Percentiles rank a stretch among this genome's conserved stretches.
phyloP scores from a whole-genome alignment of 257 asterid genomes.

The Ilex aquifolium region DNA sequence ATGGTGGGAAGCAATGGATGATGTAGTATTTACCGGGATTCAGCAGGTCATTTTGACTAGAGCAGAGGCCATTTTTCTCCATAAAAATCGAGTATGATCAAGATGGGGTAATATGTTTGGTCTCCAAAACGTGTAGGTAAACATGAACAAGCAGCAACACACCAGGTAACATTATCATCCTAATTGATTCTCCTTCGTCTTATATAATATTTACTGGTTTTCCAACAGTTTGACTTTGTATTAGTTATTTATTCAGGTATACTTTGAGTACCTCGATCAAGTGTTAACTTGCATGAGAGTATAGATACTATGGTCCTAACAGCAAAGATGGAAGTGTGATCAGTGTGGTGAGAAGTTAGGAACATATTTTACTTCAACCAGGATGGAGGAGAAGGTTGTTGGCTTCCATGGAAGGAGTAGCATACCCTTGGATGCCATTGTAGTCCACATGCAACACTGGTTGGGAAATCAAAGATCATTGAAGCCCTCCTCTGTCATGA shows the following conservation, averaged over 20 bases:
- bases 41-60: constrained; percentile 51
- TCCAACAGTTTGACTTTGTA: too few relatives aligned
- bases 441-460: constrained; percentile 94
- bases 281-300: constrained; percentile 56
- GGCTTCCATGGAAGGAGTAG: constrained; percentile 86
- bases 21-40: constrained; percentile 74
- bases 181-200: too few relatives aligned
- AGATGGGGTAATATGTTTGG: constrained; percentile 82
- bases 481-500: constrained; percentile 38
- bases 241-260: constrained; percentile 33
- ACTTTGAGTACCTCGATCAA: constrained; percentile 62
- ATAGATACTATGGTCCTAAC: constrained; percentile 51
- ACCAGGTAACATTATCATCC: constrained; percentile 31
- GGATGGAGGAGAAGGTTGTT: constrained; percentile 72
- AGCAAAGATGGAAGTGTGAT: constrained; percentile 44
- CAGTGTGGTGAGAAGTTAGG: constrained; percentile 72
- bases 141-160: constrained; percentile 35
- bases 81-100: constrained; percentile 77
- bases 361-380: constrained; percentile 56
- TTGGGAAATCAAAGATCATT: constrained; percentile 49
- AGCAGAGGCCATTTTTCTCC: constrained; percentile 41
- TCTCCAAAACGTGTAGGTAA: constrained; percentile 68
- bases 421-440: constrained; percentile 68
- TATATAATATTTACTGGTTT: not conserved
- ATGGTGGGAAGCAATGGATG: constrained; percentile 83